Evolutionary conservation across 1,284 basidiomycete species (phyloP).

Genomic region (Kalmanozyma brasiliensis): DNA sequence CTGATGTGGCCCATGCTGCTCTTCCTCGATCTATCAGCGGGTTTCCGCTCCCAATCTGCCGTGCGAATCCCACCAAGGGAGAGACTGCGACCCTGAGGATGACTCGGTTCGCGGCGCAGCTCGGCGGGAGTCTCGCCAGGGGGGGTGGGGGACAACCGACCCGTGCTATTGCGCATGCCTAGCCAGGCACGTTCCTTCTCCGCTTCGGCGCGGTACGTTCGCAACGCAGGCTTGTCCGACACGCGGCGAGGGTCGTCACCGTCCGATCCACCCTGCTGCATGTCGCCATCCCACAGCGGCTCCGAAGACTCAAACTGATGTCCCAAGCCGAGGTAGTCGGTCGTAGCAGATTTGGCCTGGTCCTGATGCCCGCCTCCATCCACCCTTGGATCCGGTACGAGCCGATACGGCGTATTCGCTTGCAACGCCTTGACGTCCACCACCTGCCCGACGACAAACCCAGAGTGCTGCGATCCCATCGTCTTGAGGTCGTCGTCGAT

Average conservation of each 20-base stretch:
- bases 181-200: constrained; percentile 48
- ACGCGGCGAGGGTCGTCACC: no score
- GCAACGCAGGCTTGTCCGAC: no score
- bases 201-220: constrained; percentile 39
- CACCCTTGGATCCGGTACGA: constrained; percentile 20
- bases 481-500: constrained; percentile 80
- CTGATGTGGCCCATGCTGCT: constrained; percentile 28
- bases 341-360: constrained; percentile 18
- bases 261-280: neutral
- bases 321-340: constrained; percentile 36
- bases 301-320: constrained; percentile 18
- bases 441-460: constrained; percentile 56
- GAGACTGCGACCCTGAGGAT: constrained; percentile 42
- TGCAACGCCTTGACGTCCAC: constrained; percentile 55
- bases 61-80: constrained; percentile 35
- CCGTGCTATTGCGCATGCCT: constrained; percentile 30
- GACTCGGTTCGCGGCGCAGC: constrained; percentile 4
- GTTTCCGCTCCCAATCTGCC: constrained; percentile 18
- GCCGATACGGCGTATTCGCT: constrained; percentile 38
- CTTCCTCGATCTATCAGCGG: constrained; percentile 24
- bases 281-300: constrained; percentile 22
- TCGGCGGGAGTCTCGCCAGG: no score
- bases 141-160: constrained; percentile 17
- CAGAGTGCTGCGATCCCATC: constrained; percentile 32
- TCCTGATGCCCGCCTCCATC: constrained; percentile 12